Conservation (phyloP, 164 flowering plant species). For the Brasenia schreberi region DNA sequence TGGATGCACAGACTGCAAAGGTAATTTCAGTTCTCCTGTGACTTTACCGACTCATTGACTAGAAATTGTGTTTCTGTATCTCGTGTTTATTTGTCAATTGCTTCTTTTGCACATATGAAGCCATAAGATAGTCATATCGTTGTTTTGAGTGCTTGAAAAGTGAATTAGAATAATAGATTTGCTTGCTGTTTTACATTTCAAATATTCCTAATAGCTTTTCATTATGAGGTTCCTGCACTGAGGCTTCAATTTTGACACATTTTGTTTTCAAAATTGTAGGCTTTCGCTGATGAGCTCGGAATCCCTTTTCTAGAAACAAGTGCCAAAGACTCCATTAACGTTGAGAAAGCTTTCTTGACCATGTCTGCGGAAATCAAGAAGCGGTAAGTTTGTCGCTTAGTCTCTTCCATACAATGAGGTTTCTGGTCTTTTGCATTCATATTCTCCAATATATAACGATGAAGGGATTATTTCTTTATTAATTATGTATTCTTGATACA, state of each 20-base stretch:
- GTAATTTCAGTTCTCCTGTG: conserved; percentile 9
- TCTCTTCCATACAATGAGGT: background rate
- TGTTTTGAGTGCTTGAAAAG: too few relatives aligned
- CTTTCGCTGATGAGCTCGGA: conserved; percentile 70
- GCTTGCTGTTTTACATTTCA: too few relatives aligned
- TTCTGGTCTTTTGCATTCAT: too few relatives aligned
- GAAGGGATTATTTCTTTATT: too few relatives aligned
- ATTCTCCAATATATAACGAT: too few relatives aligned
- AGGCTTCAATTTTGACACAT: background rate
- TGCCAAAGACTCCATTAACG: conserved; percentile 67
- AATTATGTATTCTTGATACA: too few relatives aligned
- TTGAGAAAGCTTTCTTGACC: conserved; percentile 70
- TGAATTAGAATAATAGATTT: too few relatives aligned
- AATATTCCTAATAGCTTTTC: too few relatives aligned
- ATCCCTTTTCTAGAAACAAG: conserved; percentile 81
- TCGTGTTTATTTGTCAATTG: background rate
- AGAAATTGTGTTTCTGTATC: background rate
- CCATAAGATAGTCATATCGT: too few relatives aligned
- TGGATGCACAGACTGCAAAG: conserved; percentile 39
- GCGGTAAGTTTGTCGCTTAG: conserved; percentile 18
- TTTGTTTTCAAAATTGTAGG: conserved; percentile 23
- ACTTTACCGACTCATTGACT: background rate
- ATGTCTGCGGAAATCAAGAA: conserved; percentile 71
- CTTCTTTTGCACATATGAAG: too few relatives aligned
- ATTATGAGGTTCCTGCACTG: too few relatives aligned